Evolutionary conservation across 495 filamentous ascomycete genomes (phyloP).

Genomic region (Neurospora sp.): DNA sequence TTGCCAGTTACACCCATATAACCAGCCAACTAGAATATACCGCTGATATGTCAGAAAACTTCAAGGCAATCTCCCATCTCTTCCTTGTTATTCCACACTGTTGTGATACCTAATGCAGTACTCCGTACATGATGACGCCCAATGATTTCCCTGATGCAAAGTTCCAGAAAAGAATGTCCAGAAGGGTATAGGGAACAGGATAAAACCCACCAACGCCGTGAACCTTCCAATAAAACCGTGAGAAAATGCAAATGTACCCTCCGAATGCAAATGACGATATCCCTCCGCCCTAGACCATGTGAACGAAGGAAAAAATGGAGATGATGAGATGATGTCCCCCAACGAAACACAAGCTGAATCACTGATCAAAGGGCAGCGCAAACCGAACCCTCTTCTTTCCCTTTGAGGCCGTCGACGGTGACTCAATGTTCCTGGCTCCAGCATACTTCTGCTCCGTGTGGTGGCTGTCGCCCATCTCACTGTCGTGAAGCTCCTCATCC

Average conservation of each 20-base stretch:
- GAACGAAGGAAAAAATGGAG: background rate
- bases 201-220: background rate
- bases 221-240: background rate
- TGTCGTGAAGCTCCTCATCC: slow-evolving; percentile 29
- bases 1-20: background rate
- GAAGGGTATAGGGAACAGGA: background rate
- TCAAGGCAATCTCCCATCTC: background rate
- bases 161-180: background rate
- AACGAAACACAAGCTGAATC: background rate
- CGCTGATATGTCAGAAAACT: background rate
- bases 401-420: slow-evolving; percentile 37
- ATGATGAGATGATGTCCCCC: background rate
- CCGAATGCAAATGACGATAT: background rate
- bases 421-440: slow-evolving; percentile 14
- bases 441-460: slow-evolving; percentile 12
- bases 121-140: background rate
- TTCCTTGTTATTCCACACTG: background rate
- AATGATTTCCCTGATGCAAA: background rate
- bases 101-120: background rate
- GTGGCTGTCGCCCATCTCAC: slow-evolving; percentile 21
- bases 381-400: slow-evolving; percentile 41
- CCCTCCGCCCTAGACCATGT: background rate
- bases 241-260: background rate
- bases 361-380: slow-evolving; percentile 29
- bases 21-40: background rate